Evolutionary conservation across 1,139 yeast genomes (phyloP), one percentile per base, ranked within the genome.

Genomic region (Sugiyamaella xylanicola): DNA sequence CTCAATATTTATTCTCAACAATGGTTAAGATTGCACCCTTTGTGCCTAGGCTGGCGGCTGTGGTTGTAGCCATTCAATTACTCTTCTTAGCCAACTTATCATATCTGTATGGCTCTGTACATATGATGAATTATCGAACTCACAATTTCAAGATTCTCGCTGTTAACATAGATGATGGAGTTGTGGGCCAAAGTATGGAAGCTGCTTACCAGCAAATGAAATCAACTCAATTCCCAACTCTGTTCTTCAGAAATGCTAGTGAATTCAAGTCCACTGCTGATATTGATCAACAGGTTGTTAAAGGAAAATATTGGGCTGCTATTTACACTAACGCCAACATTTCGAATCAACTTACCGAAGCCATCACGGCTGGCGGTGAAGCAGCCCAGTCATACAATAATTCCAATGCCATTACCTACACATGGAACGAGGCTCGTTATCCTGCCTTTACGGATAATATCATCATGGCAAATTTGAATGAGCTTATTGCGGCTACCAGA

Each of bases 351-450:
- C 51, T 59, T 8, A 11, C 35, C 11, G 52, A 42, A 9, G 62
- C 61, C 4, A 20, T 57, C 20, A 15, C 40, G 2, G 16, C 16
- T 27, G 56, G 58, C 9, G 58, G 55, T 4, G n/a, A 22, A 29
- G 41, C 36, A 13, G 56, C 59, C 20, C 32, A 40, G 5, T 35
- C 48, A 16, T 60, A 57, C 41, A 49, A 60, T 25, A 39, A 55
- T 15, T 17, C 44, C 9, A n/a, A 46, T 19, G 61, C 57, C 7
- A 19, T 60, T 37, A 37, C 52, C 13, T 59, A 58, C 43, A 48
- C 57, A 22, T 60, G 63, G 63, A 55, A 59, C 29, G 61, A 56
- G 36, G 62, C 48, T 1, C 48, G 57, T 20, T 59, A 56, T 42
- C 50, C 61, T 1, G 52, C 62, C n/a, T 22, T 53, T 17, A 37